These are phyloP conservation scores for Lachnum nothofagi DNA, from an alignment of 2,329 filamentous ascomycete genomes.

Conservation along the genomic window DNA sequence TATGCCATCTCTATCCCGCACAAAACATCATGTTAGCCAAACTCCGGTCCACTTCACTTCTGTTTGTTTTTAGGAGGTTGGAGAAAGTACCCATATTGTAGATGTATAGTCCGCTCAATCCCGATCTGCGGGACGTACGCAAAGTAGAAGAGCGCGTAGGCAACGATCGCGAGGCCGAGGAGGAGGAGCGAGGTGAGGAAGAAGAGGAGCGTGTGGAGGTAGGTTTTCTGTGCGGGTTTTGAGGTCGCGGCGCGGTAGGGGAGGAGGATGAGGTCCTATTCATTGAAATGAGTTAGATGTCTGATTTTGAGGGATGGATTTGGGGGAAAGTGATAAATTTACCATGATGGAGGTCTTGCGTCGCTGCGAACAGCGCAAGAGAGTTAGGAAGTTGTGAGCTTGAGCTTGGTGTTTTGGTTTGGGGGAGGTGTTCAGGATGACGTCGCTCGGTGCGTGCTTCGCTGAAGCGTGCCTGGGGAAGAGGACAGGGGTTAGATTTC, in stretches of 20 bases:
- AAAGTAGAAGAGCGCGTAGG: constrained; percentile 64
- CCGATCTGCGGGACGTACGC: constrained; percentile 63
- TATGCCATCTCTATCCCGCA: too few relatives aligned
- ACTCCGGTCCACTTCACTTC: too few relatives aligned
- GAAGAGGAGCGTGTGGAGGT: constrained; percentile 48
- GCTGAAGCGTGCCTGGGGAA: neutral
- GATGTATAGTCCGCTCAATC: constrained; percentile 55
- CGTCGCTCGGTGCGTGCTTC: neutral
- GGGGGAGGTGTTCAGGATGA: neutral
- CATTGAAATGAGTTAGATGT: neutral
- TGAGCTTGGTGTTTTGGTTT: too few relatives aligned
- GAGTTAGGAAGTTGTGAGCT: neutral
- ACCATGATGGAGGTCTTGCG: constrained; percentile 9
- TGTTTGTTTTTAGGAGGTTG: neutral
- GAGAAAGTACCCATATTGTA: constrained; percentile 55
- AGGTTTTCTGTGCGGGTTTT: constrained; percentile 57
- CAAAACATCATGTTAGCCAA: too few relatives aligned
- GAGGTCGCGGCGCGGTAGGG: constrained; percentile 54
- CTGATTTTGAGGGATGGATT: neutral
- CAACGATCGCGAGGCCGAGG: constrained; percentile 51
- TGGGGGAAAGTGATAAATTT: neutral
- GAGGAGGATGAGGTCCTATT: constrained; percentile 47
- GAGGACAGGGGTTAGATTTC: neutral
- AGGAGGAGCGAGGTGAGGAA: constrained; percentile 46
- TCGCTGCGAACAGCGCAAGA: neutral